Evolutionary conservation across 2,329 filamentous ascomycete genomes (phyloP).

Genomic region (Curvularia sp.): DNA sequence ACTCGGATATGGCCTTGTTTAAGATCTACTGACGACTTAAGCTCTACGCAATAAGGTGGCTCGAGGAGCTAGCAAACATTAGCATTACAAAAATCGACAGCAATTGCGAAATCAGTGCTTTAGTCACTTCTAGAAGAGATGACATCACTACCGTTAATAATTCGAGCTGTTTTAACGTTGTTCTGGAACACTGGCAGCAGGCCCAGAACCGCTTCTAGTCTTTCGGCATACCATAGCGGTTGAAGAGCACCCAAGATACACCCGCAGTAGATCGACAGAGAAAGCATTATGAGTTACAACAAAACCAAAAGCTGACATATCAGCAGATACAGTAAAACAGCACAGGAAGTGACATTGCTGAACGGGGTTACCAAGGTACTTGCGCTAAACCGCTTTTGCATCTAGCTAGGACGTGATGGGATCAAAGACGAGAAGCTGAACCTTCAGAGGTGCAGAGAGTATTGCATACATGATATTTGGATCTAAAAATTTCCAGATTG

Average conservation of each 20-base stretch:
- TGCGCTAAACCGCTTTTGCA: constrained; percentile 8
- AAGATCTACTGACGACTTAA: neutral
- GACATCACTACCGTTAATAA: neutral
- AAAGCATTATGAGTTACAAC: too few relatives aligned
- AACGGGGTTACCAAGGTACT: constrained; percentile 15
- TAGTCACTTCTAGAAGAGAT: neutral
- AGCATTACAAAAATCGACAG: neutral
- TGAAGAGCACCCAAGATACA: neutral
- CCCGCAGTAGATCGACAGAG: neutral
- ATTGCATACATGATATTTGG: neutral
- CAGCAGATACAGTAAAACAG: neutral
- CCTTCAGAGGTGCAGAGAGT: neutral
- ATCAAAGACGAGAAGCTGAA: neutral
- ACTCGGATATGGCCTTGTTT: neutral
- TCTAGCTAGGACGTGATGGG: neutral
- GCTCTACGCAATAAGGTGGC: neutral
- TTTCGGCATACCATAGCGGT: neutral
- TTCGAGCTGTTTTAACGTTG: neutral
- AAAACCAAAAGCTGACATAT: too few relatives aligned
- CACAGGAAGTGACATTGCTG: constrained; percentile 1
- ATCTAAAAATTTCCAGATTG: neutral
- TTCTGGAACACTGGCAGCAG: neutral
- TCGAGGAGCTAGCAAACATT: neutral
- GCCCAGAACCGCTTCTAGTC: neutral
- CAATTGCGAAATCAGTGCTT: neutral